phyloP scores from a whole-genome alignment of 345 rosid species.

The Eucalyptus curtisii region DNA sequence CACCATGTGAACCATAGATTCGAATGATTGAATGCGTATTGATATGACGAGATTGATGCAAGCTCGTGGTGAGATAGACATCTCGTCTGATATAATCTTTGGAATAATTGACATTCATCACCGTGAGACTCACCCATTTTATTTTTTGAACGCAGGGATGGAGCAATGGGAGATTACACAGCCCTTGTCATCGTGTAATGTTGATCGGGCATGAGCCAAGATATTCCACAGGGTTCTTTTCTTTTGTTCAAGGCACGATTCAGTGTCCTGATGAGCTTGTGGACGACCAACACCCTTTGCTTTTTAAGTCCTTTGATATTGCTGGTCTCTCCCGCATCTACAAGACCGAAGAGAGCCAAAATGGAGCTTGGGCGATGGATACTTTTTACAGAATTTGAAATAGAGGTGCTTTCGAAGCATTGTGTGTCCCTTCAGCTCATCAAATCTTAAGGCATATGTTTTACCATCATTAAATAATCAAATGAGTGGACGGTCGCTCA shows the following conservation, averaged over 20 bases:
- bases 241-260: neutral
- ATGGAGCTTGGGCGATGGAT: neutral
- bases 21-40: neutral
- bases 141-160: neutral
- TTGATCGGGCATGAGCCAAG: neutral
- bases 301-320: slow-evolving; percentile 16
- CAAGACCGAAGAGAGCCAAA: neutral
- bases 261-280: slow-evolving; percentile 10
- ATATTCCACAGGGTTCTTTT: slow-evolving; percentile 9
- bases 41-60: neutral
- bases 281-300: slow-evolving; percentile 16
- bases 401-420: neutral
- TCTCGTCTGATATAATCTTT: neutral
- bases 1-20: neutral
- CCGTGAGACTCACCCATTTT: neutral
- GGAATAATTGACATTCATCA: neutral
- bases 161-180: neutral
- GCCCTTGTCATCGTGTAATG: neutral
- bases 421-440: neutral
- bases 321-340: neutral
- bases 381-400: neutral
- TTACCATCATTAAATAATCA: neutral
- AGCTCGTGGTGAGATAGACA: neutral
- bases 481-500: neutral
- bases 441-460: neutral